Percentiles rank a stretch among this genome's conserved stretches.
These are phyloP conservation scores for Aschersonia sp. DNA, from an alignment of 2,329 filamentous ascomycete species.

Conservation along the genomic window DNA sequence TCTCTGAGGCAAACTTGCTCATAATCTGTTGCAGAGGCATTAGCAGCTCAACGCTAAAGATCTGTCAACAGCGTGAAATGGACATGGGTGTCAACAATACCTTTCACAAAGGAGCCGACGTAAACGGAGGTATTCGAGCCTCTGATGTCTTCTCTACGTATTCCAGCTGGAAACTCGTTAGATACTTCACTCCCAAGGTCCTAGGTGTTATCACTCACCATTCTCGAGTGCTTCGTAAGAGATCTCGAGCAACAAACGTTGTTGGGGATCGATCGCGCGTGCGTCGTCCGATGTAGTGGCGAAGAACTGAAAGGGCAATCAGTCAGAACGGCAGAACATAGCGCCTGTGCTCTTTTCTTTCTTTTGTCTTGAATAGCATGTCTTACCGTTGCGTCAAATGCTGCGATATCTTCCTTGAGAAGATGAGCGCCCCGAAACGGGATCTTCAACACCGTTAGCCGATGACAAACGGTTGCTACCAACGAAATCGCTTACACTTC, in stretches of 20 bases:
- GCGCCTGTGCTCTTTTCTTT: no score
- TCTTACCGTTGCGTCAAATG: constrained; percentile 34
- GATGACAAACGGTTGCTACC: constrained; percentile 1
- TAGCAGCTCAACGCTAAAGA: not conserved
- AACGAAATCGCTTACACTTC: constrained; percentile 22
- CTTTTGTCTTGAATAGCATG: not conserved
- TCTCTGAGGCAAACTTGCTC: constrained; percentile 35
- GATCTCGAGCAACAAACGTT: constrained; percentile 34
- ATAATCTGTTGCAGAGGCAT: constrained; percentile 22
- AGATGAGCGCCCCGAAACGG: constrained; percentile 35
- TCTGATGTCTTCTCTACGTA: constrained; percentile 26
- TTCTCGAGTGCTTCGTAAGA: constrained; percentile 36
- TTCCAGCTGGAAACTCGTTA: constrained; percentile 21
- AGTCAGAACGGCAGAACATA: not conserved
- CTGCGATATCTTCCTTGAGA: constrained; percentile 27
- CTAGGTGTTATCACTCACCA: constrained; percentile 15
- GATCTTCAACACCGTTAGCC: constrained; percentile 17
- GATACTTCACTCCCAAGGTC: not conserved
- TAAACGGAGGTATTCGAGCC: constrained; percentile 32
- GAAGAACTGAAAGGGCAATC: constrained; percentile 27
- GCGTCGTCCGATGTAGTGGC: constrained; percentile 33
- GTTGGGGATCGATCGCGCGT: constrained; percentile 36
- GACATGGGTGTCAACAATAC: constrained; percentile 10
- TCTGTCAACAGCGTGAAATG: not conserved
- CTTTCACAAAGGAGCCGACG: constrained; percentile 35